These are phyloP conservation scores for Lodderomyces margitis DNA, from an alignment of 1,139 yeast genomes.

Conservation along the genomic window DNA sequence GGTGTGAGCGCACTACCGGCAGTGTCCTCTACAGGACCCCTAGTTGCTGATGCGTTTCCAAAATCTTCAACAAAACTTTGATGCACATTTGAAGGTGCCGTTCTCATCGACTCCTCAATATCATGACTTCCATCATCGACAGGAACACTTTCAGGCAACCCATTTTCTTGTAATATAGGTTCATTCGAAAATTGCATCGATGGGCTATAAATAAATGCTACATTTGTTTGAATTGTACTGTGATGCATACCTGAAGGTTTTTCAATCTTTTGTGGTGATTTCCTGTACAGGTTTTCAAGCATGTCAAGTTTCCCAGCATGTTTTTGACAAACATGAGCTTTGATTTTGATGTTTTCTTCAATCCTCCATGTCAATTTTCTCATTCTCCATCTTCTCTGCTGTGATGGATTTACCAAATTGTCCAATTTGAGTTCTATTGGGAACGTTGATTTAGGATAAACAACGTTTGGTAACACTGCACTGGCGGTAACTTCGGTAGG, in stretches of 20 bases:
- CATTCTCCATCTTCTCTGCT: constrained; percentile 85
- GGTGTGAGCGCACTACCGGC: constrained; percentile 5
- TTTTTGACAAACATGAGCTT: constrained; percentile 53
- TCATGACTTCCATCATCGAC: constrained; percentile 9
- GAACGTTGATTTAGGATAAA: constrained; percentile 83
- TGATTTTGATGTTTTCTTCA: constrained; percentile 74
- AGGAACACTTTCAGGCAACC: constrained; percentile 7
- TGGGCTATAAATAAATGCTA: constrained; percentile 17
- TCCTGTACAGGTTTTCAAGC: constrained; percentile 44
- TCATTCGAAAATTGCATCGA: constrained; percentile 8
- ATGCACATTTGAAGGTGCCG: constrained; percentile 26
- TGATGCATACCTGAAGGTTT: constrained; percentile 30
- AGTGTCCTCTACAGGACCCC: neutral
- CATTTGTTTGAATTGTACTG: constrained; percentile 37
- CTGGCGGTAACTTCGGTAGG: constrained; percentile 90
- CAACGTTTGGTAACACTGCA: constrained; percentile 83
- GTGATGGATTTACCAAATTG: constrained; percentile 57
- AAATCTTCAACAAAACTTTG: constrained; percentile 35
- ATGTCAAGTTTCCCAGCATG: constrained; percentile 51
- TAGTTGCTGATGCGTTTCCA: constrained; percentile 5
- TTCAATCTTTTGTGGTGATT: constrained; percentile 15
- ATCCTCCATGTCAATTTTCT: constrained; percentile 84
- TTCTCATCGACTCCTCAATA: constrained; percentile 15
- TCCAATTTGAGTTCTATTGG: constrained; percentile 81
- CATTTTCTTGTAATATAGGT: constrained; percentile 5